Conservation (phyloP, 257 asterid genomes). For the Henckelia pumila region DNA sequence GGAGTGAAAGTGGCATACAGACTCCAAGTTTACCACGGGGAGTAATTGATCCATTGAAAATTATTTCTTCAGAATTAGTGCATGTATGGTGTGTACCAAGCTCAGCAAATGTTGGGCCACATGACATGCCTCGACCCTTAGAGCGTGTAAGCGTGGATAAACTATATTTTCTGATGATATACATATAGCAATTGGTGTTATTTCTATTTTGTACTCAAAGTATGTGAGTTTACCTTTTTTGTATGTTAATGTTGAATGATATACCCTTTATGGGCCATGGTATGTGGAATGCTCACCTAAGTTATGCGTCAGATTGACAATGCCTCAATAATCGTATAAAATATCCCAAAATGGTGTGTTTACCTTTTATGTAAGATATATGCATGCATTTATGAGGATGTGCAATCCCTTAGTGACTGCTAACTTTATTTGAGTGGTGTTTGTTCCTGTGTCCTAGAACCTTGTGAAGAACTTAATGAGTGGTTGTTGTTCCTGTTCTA, state of each 20-base stretch:
- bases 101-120: constrained; percentile 88
- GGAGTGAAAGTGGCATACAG: constrained; percentile 61
- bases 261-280: neutral
- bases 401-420: neutral
- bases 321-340: neutral
- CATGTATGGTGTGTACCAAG: constrained; percentile 97
- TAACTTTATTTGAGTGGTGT: neutral
- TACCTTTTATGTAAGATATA: constrained; percentile 13
- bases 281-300: neutral
- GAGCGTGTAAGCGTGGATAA: constrained; percentile 63
- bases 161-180: constrained; percentile 19
- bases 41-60: constrained; percentile 71
- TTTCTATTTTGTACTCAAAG: constrained; percentile 8
- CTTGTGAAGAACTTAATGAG: constrained; percentile 4
- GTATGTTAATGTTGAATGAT: constrained; percentile 15
- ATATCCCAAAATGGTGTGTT: neutral
- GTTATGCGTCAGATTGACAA: neutral
- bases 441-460: constrained; percentile 2
- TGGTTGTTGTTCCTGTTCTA: neutral
- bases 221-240: neutral
- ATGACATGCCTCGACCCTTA: constrained; percentile 79
- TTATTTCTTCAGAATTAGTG: constrained; percentile 72
- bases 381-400: constrained; percentile 19
- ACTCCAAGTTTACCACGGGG: constrained; percentile 59
- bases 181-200: constrained; percentile 7